Evolutionary conservation across 2,329 filamentous ascomycete species (phyloP), one percentile per base, ranked within the genome.

Genomic region (Celoporthe dispersa): DNA sequence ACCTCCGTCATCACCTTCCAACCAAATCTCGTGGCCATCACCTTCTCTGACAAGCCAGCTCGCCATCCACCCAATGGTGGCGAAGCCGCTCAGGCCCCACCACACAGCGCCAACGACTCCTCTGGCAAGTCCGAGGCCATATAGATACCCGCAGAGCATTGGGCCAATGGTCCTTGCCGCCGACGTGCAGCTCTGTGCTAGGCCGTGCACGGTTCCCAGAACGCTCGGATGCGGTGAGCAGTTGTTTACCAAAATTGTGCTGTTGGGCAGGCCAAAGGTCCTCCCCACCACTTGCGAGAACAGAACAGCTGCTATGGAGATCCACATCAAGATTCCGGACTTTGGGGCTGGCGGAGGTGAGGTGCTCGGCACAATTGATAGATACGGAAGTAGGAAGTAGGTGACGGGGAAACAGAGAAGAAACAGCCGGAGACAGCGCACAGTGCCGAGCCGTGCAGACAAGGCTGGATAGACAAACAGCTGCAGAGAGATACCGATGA

Each of bases 401-500:
- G 90, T 86, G 12, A 92, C 41, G 0, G 92, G 91, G 72, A 94
- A 94, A 64, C 91, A 86, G 57, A 90, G 85, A 0, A 94, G 82
- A 53, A 89, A 92, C n/a, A 86, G 79, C 3, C 90, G 87, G 84
- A 91, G 94, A 59, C 89, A 90, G 6, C 83, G 83, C 66, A 94
- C 80, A 1, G 91, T 91, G 44, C 92, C 93, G 1, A 93, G 85
- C 2, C 86, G 86, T 1, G 84, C 82, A 62, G 92, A 92, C 25
- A 94, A 81, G 39, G 81, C 80, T 1, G 92, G 92, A 76, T 94
- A 95, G 12, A 93, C 80, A 64, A 92, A 82, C 14, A 94, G 85
- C 77, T 94, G 92, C 61, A 96, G 83, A 0, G 84, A 81, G 51
- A 96, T 91, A n/a, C 93, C 93, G 59, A 95, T 89, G 64, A 88